A percentile compares a stretch with the other conserved stretches of the same genome.
Evolutionary conservation across 176 grass and related monocot species (phyloP).

Genomic region (Oryza australiensis): DNA sequence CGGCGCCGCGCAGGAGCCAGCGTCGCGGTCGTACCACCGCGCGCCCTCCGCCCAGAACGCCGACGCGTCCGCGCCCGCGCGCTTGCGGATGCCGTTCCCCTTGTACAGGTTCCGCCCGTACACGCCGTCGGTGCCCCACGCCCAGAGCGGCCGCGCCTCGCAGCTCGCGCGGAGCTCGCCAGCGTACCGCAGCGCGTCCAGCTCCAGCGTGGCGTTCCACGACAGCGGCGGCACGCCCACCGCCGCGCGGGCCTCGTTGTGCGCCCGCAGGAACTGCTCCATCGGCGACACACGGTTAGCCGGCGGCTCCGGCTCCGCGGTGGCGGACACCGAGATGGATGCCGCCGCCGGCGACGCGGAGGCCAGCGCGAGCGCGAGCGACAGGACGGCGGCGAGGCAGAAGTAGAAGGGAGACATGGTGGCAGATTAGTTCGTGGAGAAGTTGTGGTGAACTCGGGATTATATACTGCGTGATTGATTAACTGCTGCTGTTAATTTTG

Average conservation of each 20-base stretch:
- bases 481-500: neutral
- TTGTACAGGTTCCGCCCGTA: conserved; percentile 38
- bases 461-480: neutral
- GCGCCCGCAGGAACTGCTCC: conserved; percentile 32
- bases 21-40: neutral
- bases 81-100: neutral
- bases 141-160: neutral
- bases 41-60: neutral
- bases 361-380: neutral
- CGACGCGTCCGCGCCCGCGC: neutral
- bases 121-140: conserved; percentile 6
- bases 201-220: conserved; percentile 25
- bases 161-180: conserved; percentile 8
- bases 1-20: neutral
- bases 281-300: neutral
- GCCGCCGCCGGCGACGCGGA: neutral
- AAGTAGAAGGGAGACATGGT: conserved; percentile 19
- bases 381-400: neutral
- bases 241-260: conserved; percentile 7
- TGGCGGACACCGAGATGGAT: neutral
- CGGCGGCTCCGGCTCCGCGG: neutral
- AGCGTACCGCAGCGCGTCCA: conserved; percentile 20
- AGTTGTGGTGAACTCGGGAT: neutral
- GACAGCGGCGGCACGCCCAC: conserved; percentile 13
- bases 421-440: neutral